A percentile compares a stretch with the other conserved stretches of the same genome.
phyloP scores from a whole-genome alignment of 805 yeast species.

The Saccharomycopsis fodiens region DNA sequence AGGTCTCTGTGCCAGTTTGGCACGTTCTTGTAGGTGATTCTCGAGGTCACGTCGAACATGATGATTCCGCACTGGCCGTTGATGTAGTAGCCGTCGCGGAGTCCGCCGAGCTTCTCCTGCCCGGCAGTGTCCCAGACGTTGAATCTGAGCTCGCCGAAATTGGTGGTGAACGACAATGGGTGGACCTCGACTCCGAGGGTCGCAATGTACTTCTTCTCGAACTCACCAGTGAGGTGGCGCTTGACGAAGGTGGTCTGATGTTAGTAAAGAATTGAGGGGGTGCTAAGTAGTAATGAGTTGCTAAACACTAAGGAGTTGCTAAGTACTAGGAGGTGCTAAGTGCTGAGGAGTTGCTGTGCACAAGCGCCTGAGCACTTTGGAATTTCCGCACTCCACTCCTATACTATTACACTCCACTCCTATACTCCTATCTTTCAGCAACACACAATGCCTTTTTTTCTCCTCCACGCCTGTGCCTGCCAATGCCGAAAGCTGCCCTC shows the following conservation, averaged over 20 bases:
- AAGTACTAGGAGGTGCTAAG: no score
- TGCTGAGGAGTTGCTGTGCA: no score
- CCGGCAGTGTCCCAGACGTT: slow-evolving; percentile 99
- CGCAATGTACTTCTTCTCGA: slow-evolving; percentile 97
- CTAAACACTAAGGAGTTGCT: no score
- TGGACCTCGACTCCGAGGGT: slow-evolving; percentile 99
- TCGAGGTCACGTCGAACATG: slow-evolving; percentile 99
- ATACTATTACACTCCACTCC: no score
- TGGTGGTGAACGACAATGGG: slow-evolving; percentile 96
- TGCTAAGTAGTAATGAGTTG: slow-evolving; percentile 9
- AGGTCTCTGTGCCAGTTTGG: slow-evolving; percentile 99
- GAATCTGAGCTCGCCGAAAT: slow-evolving; percentile 96
- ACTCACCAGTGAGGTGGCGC: slow-evolving; percentile 99
- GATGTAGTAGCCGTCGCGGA: slow-evolving; percentile 99
- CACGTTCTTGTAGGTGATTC: slow-evolving; percentile 99
- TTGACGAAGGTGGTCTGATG: slow-evolving; percentile 91
- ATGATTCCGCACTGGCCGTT: slow-evolving; percentile 99
- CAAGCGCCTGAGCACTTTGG: no score
- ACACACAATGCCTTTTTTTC: no score
- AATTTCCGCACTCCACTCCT: no score
- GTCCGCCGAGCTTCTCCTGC: slow-evolving; percentile 99
- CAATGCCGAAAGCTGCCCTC: no score
- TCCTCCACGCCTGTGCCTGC: slow-evolving; percentile 3
- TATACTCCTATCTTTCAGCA: no score
- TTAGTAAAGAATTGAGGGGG: no score